Evolutionary conservation across 2,329 filamentous ascomycete genomes (phyloP).

Genomic region (Fusarium nelsonii): DNA sequence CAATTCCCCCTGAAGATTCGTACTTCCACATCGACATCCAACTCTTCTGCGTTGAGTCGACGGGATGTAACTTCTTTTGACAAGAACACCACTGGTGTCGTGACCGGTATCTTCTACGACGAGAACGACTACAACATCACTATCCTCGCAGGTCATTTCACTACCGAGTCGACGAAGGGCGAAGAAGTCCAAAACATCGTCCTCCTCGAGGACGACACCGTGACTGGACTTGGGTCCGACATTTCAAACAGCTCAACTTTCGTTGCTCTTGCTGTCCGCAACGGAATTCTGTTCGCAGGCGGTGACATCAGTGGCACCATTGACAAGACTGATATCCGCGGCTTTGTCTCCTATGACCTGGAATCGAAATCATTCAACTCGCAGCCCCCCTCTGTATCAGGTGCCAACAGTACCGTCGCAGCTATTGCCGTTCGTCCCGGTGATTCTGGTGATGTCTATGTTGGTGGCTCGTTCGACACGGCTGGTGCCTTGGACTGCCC

Average conservation of each 20-base stretch:
- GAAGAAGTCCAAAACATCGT: constrained; percentile 82
- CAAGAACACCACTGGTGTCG: constrained; percentile 72
- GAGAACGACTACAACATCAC: constrained; percentile 81
- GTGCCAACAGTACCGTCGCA: constrained; percentile 78
- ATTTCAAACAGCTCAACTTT: constrained; percentile 81
- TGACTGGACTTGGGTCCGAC: constrained; percentile 76
- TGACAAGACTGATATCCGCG: constrained; percentile 72
- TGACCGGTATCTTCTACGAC: constrained; percentile 82
- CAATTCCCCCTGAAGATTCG: constrained; percentile 69
- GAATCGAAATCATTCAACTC: constrained; percentile 70
- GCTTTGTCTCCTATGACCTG: constrained; percentile 85
- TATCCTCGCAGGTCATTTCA: constrained; percentile 88
- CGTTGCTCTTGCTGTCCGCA: constrained; percentile 74
- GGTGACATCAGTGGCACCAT: constrained; percentile 81
- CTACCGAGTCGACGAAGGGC: constrained; percentile 75
- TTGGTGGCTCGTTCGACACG: constrained; percentile 85
- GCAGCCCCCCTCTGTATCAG: constrained; percentile 82
- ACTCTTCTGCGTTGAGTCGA: constrained; percentile 58
- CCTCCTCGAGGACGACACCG: constrained; percentile 82
- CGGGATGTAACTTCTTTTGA: constrained; percentile 58
- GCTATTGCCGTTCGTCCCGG: constrained; percentile 77
- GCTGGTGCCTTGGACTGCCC: constrained; percentile 87
- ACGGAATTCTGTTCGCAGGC: constrained; percentile 81
- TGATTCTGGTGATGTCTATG: constrained; percentile 79
- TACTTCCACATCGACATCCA: constrained; percentile 45